Evolutionary conservation across 2,329 filamentous ascomycete species (phyloP), one percentile per base, ranked within the genome.

Genomic region (Thelonectria olida): DNA sequence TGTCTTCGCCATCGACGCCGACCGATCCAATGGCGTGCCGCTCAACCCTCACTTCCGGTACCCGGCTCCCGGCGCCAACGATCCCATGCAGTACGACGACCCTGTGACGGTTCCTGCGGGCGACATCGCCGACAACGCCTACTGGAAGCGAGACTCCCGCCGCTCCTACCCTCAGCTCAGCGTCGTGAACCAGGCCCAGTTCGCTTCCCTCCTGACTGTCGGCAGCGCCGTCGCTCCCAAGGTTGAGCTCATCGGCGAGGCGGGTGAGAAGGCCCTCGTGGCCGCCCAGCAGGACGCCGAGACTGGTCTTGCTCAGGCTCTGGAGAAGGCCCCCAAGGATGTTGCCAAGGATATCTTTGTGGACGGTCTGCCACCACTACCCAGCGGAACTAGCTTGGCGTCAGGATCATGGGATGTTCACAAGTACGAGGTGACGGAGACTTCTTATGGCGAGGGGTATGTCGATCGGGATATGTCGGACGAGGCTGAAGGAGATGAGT

Each of bases 1-100:
- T 69, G 76, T 90, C 71, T 79, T 97, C 69, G 88, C 93, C 69
- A 82, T 99, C 73, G 95, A 97, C 78, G 87, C 93, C 34, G 88
- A 92, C 74, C 94, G 96, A 68, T 97, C 94, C 68, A 93, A 91
- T 73, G 96, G 96, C 78, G 83, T 99, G 19, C 96, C 96, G 47
- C 83, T 99, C 73, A 98, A 98, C 85, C 89, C 93, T 39, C 90
- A 94, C 82, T 97, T 87, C 86, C 94, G 96, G 72, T 90, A 92
- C 80, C 96, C 96, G 62, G 81, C 94, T 0, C 78, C 78, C 39
- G 79, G 83, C 71, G 50, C 75, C 73, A 67, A 81, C 76, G 71
- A 80, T 68, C 31, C 74, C 67, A 54, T 73, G 66, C 54, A 67
- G 63, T 74, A 78, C 73, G 61, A 76, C 63, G 79, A 80, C 69